Base-by-base conservation (phyloP, 2,329 filamentous ascomycete species). In the Penicillium griseofulvum region DNA sequence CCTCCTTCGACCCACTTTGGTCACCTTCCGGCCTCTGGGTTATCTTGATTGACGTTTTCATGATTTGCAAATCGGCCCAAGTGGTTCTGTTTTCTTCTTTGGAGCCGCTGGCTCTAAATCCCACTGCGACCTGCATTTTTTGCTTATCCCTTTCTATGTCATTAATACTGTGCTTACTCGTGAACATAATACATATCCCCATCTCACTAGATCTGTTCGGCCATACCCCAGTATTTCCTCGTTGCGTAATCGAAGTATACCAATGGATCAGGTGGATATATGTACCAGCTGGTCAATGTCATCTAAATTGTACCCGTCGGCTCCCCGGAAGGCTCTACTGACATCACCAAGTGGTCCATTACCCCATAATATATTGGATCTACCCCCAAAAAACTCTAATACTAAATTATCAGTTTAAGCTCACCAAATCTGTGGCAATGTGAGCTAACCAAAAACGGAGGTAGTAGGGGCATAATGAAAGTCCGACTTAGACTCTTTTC, bases 121-220 rank as follows among this genome's bases (percentile, higher is more conserved):
- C 38, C 49, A 53, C 56, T 22, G 33, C 49, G 31, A 26, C 28
- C 37, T 17, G 44, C 38, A 24, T 11, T 34, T 24, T 45, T 46
- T 17, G 29, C 17, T 42, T 33, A 26, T 43, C 33, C 38, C 3
- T 43, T 53, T 55, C 26, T 53, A 44, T 59, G 49, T 61, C 36
- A 56, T 50, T 55, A 57, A 52, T 41, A 24, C 37, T 44, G 31
- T 24, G 31, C 22, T 33, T 29, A 49, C 38, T 44, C 46, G 17
- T 51, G 60, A 60, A 64, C 56, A 62, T 64, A 63, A 54, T 56
- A 39, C 10, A 26, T 44, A 33, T 26, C 16, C 17, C 43, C 19
- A 17, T 3, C n/a, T 19, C 10, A 12, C 14, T 34, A 14, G 10
- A n/a, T 34, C 3, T 24, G 1, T 33, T 24, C 17, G 22, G 10